Evolutionary conservation across 495 filamentous ascomycete genomes (phyloP), one percentile per base, ranked within the genome.

Genomic region (Astrothelium macrocarpum): DNA sequence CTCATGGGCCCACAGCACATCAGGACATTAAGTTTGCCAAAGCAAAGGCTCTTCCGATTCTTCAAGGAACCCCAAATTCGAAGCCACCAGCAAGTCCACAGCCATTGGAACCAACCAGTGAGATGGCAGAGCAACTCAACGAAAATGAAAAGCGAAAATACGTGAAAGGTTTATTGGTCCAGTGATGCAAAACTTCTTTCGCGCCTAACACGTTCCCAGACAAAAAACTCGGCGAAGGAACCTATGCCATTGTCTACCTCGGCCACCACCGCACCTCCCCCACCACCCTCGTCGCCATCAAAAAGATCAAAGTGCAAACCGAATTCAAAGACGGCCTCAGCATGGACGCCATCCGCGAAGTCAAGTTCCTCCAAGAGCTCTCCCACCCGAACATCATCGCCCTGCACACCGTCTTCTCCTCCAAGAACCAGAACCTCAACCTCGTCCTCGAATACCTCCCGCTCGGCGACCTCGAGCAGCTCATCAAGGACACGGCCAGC

Each of bases 301-400:
- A 99, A 72, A 97, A 97, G 78, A 96, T 99, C 78, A 97, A 97
- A 74, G 82, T 95, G 68, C 90, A 92, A 71, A 83, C 86, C 16
- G 90, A 96, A 71, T 85, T 81, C 69, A 81, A 80, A 69, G 91
- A 96, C 72, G 95, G 95, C 62, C 83, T 99, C 68, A 84, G 89
- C 16, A 90, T 92, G 79, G 95, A 99, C 75, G 90, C 93, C 18
- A 87, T 97, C 66, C 90, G 95, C 64, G 95, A 99, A 78, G 85
- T 97, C 70, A 95, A 94, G 71, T 88, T 89, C 74, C 82, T 98
- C 10, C 92, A 95, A 72, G 95, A 98, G 75, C 82, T 98, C n/a
- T 87, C 84, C 11, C 94, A 98, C 73, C 90, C 91, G 2, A 97
- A 97, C 75, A 90, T 99, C 73, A 96, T 97, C 71, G 85, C 87